Evolutionary conservation across 1,284 basidiomycete genomes (phyloP).

Genomic region (Exobasidium rhododendri): DNA sequence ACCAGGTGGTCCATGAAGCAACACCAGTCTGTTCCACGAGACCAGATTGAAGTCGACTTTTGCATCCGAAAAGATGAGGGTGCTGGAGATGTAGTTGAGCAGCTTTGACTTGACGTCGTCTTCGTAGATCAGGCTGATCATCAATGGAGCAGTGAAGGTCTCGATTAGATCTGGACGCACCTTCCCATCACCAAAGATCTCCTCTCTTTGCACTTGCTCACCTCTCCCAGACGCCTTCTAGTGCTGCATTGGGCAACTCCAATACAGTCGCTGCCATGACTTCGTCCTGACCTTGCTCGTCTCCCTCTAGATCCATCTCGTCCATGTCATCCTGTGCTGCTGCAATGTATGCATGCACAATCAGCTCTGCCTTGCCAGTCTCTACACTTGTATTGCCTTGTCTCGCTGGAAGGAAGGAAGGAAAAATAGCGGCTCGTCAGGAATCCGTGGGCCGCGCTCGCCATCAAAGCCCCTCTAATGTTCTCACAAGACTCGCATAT

Average conservation of each 20-base stretch:
- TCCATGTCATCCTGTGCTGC: constrained; percentile 69
- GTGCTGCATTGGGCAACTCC: constrained; percentile 73
- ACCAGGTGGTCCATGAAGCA: constrained; percentile 94
- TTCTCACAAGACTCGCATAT: constrained; percentile 62
- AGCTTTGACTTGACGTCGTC: constrained; percentile 83
- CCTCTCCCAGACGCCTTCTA: constrained; percentile 81
- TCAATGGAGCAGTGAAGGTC: background rate
- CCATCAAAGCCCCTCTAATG: background rate
- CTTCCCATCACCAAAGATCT: background rate
- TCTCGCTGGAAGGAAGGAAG: constrained; percentile 5
- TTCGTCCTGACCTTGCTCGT: constrained; percentile 57
- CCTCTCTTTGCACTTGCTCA: constrained; percentile 29
- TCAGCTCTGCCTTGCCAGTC: constrained; percentile 23
- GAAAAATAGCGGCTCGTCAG: background rate
- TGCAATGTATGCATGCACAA: constrained; percentile 81
- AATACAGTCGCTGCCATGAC: constrained; percentile 81
- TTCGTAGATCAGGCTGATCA: constrained; percentile 73
- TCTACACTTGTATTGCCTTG: constrained; percentile 22
- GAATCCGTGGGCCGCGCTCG: background rate
- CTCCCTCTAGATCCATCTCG: constrained; percentile 66
- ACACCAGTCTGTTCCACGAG: constrained; percentile 84
- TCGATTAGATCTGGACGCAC: background rate
- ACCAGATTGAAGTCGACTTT: constrained; percentile 87
- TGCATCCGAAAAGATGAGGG: constrained; percentile 81
- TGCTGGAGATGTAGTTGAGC: constrained; percentile 90